Conservation (phyloP, 495 filamentous ascomycete genomes). For the Penicillium manginii region DNA sequence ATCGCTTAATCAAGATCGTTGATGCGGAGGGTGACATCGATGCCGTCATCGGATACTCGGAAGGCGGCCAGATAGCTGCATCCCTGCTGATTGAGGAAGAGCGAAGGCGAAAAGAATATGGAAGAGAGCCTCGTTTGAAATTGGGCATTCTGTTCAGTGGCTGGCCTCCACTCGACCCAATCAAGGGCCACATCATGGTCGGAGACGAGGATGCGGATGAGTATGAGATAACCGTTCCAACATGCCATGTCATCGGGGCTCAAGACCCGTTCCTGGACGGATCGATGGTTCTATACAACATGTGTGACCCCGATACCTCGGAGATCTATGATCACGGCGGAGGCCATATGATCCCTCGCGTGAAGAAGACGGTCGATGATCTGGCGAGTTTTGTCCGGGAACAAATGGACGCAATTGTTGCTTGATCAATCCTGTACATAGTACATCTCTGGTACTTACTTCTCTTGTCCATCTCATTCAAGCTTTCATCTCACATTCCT, state of each 20-base stretch:
- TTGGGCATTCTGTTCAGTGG: constrained; percentile 59
- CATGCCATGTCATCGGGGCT: constrained; percentile 61
- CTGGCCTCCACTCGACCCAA: constrained; percentile 54
- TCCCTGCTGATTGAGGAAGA: constrained; percentile 57
- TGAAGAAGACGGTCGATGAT: constrained; percentile 47
- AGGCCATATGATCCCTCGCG: constrained; percentile 57
- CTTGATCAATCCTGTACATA: not conserved
- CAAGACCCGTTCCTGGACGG: constrained; percentile 57
- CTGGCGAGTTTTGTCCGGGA: constrained; percentile 25
- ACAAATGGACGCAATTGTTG: constrained; percentile 17
- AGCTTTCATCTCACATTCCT: not conserved
- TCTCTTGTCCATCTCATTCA: too few relatives aligned
- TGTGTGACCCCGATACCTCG: constrained; percentile 50
- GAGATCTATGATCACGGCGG: constrained; percentile 60
- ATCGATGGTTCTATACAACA: constrained; percentile 58
- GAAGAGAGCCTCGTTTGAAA: constrained; percentile 51
- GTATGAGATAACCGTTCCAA: constrained; percentile 52
- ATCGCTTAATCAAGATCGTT: constrained; percentile 23
- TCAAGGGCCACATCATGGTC: constrained; percentile 43
- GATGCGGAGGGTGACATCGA: constrained; percentile 39
- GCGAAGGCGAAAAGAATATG: constrained; percentile 35
- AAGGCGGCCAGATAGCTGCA: constrained; percentile 62
- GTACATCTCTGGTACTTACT: not conserved
- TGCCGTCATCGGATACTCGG: constrained; percentile 61
- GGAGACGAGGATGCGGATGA: constrained; percentile 49